Evolutionary conservation across 768 basidiomycete genomes (phyloP), one percentile per base, ranked within the genome.

Genomic region (Lentinula edodes): DNA sequence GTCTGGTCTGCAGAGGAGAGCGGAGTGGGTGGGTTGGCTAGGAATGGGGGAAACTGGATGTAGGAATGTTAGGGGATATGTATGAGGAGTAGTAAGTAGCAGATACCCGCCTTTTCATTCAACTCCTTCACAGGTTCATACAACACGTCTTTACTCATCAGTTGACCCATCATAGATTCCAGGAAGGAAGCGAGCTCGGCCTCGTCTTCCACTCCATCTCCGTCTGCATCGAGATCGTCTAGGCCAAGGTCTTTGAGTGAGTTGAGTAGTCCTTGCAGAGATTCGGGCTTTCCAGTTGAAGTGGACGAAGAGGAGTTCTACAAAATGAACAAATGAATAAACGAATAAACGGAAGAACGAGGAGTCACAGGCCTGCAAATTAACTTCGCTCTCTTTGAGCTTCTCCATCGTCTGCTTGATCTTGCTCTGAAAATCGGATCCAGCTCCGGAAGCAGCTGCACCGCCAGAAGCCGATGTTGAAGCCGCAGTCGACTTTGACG

Each of bases 121-220:
- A 96, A 73, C 69, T 96, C 93, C 66, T 90, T 91, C 61, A 95
- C 69, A 0, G 94, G 93, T 50, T 93, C 91, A 65, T 94, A 89
- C n/a, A 95, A 74, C 2, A 93, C 77, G 0, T 92, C 90, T 68
- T 91, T 90, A 74, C 81, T 83, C 86, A 93, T 87, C 28, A 93
- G 77, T 71, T 88, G 84, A 20, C 80, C 75, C 90, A 93, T 91
- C 84, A 95, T 89, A 28, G 71, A 81, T 70, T 95, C 91, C 8
- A 96, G 78, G 63, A 93, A 74, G 0, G 79, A 83, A 46, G 88
- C 82, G 12, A 94, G 69, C 28, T 86, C 83, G 0, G 78, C 78
- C 1, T 84, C 83, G 32, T 74, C 70, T 28, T 77, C 73, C 12
- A 71, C 74, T 1, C 66, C 69, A 8, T 74, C 75, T 1, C 67